Conservation (phyloP, 306 rosid genomes). For the Ormosia semicastrata region DNA sequence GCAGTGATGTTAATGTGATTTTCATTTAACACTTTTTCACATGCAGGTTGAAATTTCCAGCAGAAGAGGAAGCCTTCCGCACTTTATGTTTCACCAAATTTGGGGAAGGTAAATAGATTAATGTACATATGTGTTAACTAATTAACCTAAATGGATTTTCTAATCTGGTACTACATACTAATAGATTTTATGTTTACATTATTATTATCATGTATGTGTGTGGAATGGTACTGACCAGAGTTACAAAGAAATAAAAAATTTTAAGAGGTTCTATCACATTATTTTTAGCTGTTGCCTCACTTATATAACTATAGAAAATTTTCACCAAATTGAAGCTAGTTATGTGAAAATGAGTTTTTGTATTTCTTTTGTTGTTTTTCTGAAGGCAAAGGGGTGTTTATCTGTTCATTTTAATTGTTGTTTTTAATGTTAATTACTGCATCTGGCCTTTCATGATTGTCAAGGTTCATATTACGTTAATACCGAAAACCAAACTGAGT, state of each 20-base stretch:
- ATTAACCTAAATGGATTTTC: neutral
- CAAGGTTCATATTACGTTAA: slow-evolving; percentile 2
- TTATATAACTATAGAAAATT: neutral
- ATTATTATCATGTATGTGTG: neutral
- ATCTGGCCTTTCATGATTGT: slow-evolving; percentile 2
- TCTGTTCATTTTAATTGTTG: neutral
- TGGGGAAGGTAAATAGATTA: slow-evolving; percentile 62
- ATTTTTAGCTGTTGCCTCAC: neutral
- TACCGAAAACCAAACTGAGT: slow-evolving; percentile 1
- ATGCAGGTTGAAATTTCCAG: slow-evolving; percentile 70
- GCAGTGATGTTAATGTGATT: slow-evolving; percentile 2
- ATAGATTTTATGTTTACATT: slow-evolving; percentile 4
- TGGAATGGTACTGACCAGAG: neutral
- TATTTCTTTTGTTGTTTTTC: neutral
- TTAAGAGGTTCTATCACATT: neutral
- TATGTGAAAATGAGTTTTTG: neutral
- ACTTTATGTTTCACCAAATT: slow-evolving; percentile 52
- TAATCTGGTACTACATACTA: neutral
- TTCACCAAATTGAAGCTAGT: neutral
- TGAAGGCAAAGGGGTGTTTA: neutral
- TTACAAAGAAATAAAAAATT: slow-evolving; percentile 7
- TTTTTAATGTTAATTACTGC: neutral
- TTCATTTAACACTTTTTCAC: slow-evolving; percentile 28
- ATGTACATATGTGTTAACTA: slow-evolving; percentile 8
- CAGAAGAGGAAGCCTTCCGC: slow-evolving; percentile 64